Percentiles rank a stretch among this genome's conserved stretches.
These are phyloP conservation scores for Phytophthora sansomeana DNA, from an alignment of 352 stramenopile species.

Conservation along the genomic window DNA sequence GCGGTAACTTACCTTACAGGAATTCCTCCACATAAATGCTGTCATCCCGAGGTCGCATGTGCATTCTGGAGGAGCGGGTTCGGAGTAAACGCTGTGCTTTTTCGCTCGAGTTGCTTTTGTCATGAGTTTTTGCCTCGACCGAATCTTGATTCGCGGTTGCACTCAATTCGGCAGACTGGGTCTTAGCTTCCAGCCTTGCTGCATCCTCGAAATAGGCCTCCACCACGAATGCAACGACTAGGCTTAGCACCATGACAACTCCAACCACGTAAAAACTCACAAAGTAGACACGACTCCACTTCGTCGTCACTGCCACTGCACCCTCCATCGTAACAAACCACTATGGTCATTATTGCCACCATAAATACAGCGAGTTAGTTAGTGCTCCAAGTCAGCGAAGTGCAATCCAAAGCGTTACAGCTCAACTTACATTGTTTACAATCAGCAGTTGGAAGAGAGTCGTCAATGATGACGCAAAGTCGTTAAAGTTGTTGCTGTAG, in stretches of 20 bases:
- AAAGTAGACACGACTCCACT: slow-evolving; percentile 74
- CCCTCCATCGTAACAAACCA: slow-evolving; percentile 82
- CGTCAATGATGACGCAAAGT: slow-evolving; percentile 61
- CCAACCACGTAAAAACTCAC: slow-evolving; percentile 77
- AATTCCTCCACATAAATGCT: slow-evolving; percentile 60
- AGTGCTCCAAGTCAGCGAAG: too few relatives aligned
- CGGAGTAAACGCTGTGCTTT: slow-evolving; percentile 27
- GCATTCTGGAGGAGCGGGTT: slow-evolving; percentile 26
- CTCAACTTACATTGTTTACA: slow-evolving; percentile 71
- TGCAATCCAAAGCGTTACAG: background rate
- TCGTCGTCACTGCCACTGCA: slow-evolving; percentile 54
- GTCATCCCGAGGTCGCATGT: slow-evolving; percentile 42
- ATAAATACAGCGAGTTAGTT: background rate
- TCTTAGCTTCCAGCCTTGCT: background rate
- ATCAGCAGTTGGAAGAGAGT: slow-evolving; percentile 81
- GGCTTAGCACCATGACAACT: slow-evolving; percentile 75
- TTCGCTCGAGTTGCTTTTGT: background rate
- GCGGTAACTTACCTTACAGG: slow-evolving; percentile 26
- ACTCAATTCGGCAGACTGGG: background rate
- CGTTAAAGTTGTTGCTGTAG: slow-evolving; percentile 85
- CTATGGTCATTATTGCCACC: slow-evolving; percentile 21
- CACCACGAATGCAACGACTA: slow-evolving; percentile 76
- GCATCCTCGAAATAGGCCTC: slow-evolving; percentile 62
- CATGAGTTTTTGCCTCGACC: background rate
- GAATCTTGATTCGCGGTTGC: background rate